Conservation (phyloP, 2,329 filamentous ascomycete species). For the Alternaria rosae region DNA sequence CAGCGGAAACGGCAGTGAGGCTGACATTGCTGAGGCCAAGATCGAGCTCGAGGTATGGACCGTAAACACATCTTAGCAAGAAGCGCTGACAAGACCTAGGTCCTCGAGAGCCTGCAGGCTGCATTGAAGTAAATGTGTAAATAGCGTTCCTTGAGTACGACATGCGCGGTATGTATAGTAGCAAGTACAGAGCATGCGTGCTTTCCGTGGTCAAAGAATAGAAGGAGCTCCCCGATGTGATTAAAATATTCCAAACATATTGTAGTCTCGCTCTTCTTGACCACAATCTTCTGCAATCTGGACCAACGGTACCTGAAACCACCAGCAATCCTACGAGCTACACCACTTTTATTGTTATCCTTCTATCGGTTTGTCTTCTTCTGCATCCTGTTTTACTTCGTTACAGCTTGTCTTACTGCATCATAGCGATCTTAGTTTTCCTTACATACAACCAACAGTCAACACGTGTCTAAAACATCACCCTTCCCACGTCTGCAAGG, state of each 20-base stretch:
- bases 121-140: slow-evolving; percentile 76
- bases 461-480: not conserved
- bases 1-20: slow-evolving; percentile 88
- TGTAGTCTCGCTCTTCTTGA: slow-evolving; percentile 9
- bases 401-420: not conserved
- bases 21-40: slow-evolving; percentile 98
- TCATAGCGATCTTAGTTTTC: not conserved
- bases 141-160: slow-evolving; percentile 45
- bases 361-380: slow-evolving; percentile 11
- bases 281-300: slow-evolving; percentile 6
- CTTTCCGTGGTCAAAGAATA: slow-evolving; percentile 42
- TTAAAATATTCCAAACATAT: slow-evolving; percentile 31
- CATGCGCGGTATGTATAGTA: slow-evolving; percentile 22
- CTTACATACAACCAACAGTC: not conserved
- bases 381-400: not conserved
- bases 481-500: not conserved
- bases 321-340: slow-evolving; percentile 23
- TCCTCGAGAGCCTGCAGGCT: slow-evolving; percentile 83
- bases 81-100: slow-evolving; percentile 61
- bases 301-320: slow-evolving; percentile 29
- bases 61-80: slow-evolving; percentile 11
- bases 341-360: slow-evolving; percentile 24
- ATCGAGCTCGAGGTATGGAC: slow-evolving; percentile 91
- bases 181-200: slow-evolving; percentile 29
- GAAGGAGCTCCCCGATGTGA: slow-evolving; percentile 41